phyloP scores from a whole-genome alignment of 2,329 filamentous ascomycete genomes.

The Cytospora leucostoma region DNA sequence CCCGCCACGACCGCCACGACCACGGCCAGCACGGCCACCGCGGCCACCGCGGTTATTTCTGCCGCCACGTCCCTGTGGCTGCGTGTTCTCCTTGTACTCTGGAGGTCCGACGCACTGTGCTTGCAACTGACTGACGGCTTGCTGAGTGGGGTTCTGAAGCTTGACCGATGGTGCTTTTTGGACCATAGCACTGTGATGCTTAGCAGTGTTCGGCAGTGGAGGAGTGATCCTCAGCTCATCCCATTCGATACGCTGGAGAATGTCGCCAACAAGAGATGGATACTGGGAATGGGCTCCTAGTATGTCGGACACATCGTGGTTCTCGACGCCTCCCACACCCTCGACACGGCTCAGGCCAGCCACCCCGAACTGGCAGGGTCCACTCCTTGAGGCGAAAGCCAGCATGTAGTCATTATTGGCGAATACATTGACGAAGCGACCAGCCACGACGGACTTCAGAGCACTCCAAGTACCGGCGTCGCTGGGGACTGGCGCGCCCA shows the following conservation, averaged over 20 bases:
- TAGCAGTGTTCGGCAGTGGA: conserved; percentile 4
- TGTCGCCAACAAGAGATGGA: conserved; percentile 64
- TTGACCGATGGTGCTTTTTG: conserved; percentile 9
- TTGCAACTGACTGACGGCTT: conserved; percentile 1
- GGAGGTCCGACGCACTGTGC: background rate
- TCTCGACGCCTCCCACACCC: conserved; percentile 67
- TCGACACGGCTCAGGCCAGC: conserved; percentile 78
- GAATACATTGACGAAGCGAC: conserved; percentile 87
- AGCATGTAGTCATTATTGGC: conserved; percentile 86
- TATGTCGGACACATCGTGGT: conserved; percentile 65
- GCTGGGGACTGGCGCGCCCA: conserved; percentile 79
- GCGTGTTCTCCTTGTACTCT: conserved; percentile 25
- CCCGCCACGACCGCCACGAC: conserved; percentile 8
- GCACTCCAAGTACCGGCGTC: conserved; percentile 72
- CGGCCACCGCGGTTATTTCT: conserved; percentile 14
- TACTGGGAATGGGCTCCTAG: conserved; percentile 72
- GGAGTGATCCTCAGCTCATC: conserved; percentile 55
- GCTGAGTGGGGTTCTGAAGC: background rate
- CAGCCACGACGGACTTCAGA: conserved; percentile 76
- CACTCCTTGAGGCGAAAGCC: conserved; percentile 82
- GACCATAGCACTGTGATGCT: background rate
- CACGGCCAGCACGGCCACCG: conserved; percentile 4
- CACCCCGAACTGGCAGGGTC: conserved; percentile 78
- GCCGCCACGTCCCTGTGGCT: conserved; percentile 23
- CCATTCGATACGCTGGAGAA: conserved; percentile 68